A percentile compares a stretch with the other conserved stretches of the same genome.
phyloP scores from a whole-genome alignment of 805 yeast species.

The Saccharomycopsis javanensis region DNA sequence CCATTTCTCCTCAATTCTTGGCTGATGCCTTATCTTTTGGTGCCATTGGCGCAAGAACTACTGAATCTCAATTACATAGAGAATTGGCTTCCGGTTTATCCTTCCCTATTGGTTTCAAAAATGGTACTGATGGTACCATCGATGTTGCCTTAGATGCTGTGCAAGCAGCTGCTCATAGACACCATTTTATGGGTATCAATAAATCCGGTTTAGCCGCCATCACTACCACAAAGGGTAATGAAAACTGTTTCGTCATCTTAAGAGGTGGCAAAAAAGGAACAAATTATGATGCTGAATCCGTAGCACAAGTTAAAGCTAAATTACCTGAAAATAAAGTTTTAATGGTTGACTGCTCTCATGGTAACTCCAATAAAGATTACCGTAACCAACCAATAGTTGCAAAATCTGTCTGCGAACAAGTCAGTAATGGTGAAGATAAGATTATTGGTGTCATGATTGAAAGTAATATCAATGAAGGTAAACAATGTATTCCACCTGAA shows the following conservation, averaged over 20 bases:
- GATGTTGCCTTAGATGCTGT: constrained; percentile 94
- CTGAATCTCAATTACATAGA: constrained; percentile 95
- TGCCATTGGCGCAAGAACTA: constrained; percentile 98
- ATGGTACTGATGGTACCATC: constrained; percentile 93
- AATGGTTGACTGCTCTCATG: constrained; percentile 97
- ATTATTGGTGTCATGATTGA: constrained; percentile 97
- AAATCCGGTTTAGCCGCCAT: constrained; percentile 96
- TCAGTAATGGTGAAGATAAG: constrained; percentile 58
- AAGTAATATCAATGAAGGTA: constrained; percentile 83
- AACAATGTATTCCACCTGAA: constrained; percentile 78
- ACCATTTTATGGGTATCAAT: constrained; percentile 90
- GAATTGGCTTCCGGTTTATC: constrained; percentile 94
- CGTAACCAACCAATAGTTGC: constrained; percentile 90
- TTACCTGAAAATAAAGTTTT: constrained; percentile 32
- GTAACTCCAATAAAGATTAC: constrained; percentile 86
- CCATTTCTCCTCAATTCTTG: constrained; percentile 92
- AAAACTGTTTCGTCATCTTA: constrained; percentile 80
- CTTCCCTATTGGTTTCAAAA: constrained; percentile 97
- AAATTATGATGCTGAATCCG: constrained; percentile 72
- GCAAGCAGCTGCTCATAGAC: constrained; percentile 85
- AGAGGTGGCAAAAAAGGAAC: constrained; percentile 96
- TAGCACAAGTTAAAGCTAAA: constrained; percentile 42
- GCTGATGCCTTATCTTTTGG: constrained; percentile 91
- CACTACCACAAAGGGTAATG: constrained; percentile 90
- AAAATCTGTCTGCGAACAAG: constrained; percentile 64